These are phyloP conservation scores for Cryptococcus hybrid DNA, from an alignment of 1,284 basidiomycete genomes.

Conservation along the genomic window DNA sequence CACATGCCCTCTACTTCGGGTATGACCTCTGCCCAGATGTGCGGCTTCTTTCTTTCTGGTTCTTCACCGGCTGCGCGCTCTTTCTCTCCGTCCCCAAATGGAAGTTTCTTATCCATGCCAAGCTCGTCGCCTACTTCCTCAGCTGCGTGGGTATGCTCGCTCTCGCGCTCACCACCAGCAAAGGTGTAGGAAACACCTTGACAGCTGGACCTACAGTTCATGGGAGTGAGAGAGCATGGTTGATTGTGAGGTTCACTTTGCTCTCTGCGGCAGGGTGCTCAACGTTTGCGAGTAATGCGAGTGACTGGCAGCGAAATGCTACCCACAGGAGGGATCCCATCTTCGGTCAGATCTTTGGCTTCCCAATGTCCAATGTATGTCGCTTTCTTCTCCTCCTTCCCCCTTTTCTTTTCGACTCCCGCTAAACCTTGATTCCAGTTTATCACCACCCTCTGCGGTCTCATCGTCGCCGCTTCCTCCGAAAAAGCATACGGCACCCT, in stretches of 20 bases:
- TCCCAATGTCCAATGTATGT: conserved; percentile 43
- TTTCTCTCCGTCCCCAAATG: conserved; percentile 71
- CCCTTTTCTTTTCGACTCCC: conserved; percentile 33
- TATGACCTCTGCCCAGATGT: conserved; percentile 26
- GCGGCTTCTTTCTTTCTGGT: conserved; percentile 81
- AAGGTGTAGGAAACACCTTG: conserved; percentile 68
- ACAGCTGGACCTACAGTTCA: conserved; percentile 66
- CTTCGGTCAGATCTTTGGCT: conserved; percentile 30
- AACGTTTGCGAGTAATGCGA: conserved; percentile 62
- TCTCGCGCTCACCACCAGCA: conserved; percentile 20
- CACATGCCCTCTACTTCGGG: conserved; percentile 65
- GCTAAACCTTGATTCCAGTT: conserved; percentile 56
- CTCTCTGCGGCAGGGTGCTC: conserved; percentile 66
- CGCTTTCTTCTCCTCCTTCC: neutral
- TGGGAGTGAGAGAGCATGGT: conserved; percentile 28
- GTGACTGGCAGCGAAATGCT: conserved; percentile 67
- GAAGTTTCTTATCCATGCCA: conserved; percentile 30
- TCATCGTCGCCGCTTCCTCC: conserved; percentile 74
- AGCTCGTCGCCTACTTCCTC: conserved; percentile 30
- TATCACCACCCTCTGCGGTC: conserved; percentile 73
- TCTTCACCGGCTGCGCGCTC: conserved; percentile 70
- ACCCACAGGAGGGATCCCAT: conserved; percentile 56
- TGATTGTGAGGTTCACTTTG: conserved; percentile 68
- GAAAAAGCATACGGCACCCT: conserved; percentile 68
- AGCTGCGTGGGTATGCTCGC: conserved; percentile 32